Base-by-base conservation (phyloP, 176 grass and related monocot species). In the Musa acuminata region DNA sequence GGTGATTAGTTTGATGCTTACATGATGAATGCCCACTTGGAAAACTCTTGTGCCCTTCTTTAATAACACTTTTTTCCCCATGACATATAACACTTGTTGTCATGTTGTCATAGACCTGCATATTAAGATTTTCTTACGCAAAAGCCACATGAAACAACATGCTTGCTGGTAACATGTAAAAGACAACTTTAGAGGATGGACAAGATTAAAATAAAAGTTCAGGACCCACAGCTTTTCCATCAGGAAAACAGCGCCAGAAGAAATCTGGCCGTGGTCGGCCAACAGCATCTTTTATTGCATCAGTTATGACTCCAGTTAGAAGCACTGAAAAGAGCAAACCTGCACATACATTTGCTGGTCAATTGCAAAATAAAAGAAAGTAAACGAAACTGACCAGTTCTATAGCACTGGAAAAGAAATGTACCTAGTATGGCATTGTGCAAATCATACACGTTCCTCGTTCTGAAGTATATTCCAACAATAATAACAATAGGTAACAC, bases 161-260 rank as follows among this genome's bases (percentile, higher is more conserved):
- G 35, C 35, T 43, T 62, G 17, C 20, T 62, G 6, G 13, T 21
- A 19, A 62, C 1, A 62, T 14, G 14, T n/a, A n/a, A 62, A n/a
- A 0, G 12, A 62, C 1, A 17, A 62, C 20, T 19, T 8, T 19
- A 62, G 13, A 62, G 14, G 14, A 17, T 62, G 57, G 20, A 58
- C 2, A 62, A 62, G 20, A 62, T 19, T 14, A 21, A n/a, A 62
- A 62, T n/a, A 62, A 19, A 43, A 43, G 35, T 62, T 17, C 12
- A 48, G 8, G 14, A 52, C 69, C 19, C 11, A 71, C 69, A 22
- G 1, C 14, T 21, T 22, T 22, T 51, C 69, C 69, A 52, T 71
- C 69, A 9, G 69, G 69, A 51, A 71, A 71, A 51, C 69, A 71
- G 19, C 69, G 35, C 69, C 69, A 71, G 69, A 20, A 71, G 49